Evolutionary conservation across 768 basidiomycete species (phyloP).

Genomic region (Termitomyces sp.): DNA sequence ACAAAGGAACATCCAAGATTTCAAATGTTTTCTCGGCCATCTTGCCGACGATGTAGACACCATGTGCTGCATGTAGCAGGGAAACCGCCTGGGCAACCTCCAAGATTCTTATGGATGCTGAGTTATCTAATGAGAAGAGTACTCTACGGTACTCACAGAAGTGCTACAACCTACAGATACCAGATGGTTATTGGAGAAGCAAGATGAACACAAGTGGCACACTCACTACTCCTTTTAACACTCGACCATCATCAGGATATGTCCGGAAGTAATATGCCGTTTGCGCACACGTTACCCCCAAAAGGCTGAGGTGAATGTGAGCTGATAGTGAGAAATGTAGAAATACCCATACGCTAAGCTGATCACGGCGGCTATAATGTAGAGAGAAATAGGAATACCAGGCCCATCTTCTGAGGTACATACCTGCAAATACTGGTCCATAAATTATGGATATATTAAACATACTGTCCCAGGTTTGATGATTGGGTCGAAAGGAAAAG

Average conservation of each 20-base stretch:
- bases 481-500: too few species aligned
- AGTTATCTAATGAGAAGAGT: not conserved
- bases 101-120: not conserved
- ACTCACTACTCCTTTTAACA: not conserved
- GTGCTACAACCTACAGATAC: not conserved
- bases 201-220: not conserved
- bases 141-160: not conserved
- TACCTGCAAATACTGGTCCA: not conserved
- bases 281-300: not conserved
- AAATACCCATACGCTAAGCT: not conserved
- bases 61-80: not conserved
- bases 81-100: not conserved
- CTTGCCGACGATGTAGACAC: not conserved
- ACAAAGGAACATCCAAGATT: not conserved
- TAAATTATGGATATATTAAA: not conserved
- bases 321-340: not conserved
- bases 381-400: not conserved
- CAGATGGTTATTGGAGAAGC: not conserved
- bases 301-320: not conserved
- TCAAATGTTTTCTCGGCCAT: not conserved
- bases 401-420: not conserved
- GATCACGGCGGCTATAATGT: not conserved
- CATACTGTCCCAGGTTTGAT: not conserved
- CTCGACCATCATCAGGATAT: not conserved
- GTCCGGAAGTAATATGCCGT: not conserved